These are phyloP conservation scores for Moniliella sp. DNA, from an alignment of 1,284 basidiomycete species.

Conservation along the genomic window DNA sequence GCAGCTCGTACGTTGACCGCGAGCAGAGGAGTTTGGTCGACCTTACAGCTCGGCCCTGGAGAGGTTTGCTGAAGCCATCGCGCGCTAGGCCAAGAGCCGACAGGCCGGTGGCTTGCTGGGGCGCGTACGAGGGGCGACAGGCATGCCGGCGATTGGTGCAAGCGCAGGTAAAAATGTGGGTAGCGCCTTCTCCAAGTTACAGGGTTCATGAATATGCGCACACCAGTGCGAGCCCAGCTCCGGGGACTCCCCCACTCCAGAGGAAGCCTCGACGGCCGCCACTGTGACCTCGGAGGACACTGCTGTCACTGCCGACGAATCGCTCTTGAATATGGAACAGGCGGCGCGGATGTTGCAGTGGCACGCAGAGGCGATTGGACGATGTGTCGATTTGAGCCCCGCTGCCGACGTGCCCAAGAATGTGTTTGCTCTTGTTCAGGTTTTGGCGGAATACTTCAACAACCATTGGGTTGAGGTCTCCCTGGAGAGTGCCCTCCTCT, in stretches of 20 bases:
- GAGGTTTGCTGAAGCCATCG: no score
- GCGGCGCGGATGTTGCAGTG: conserved; percentile 28
- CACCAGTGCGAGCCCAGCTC: no score
- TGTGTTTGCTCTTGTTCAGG: conserved; percentile 59
- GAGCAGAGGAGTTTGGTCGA: conserved; percentile 69
- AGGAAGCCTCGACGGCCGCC: no score
- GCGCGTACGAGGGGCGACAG: no score
- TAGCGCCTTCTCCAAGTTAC: no score
- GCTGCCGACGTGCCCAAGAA: conserved; percentile 48
- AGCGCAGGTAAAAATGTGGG: no score
- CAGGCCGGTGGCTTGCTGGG: no score
- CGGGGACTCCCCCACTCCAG: no score
- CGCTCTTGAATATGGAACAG: conserved; percentile 12
- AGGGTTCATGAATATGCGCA: no score
- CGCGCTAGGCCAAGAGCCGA: no score
- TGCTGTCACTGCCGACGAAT: conserved; percentile 1
- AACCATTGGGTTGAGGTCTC: conserved; percentile 71
- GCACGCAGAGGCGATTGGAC: conserved; percentile 31
- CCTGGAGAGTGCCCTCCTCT: conserved; percentile 57
- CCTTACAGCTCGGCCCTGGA: conserved; percentile 57
- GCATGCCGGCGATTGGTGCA: no score
- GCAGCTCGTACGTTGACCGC: conserved; percentile 68
- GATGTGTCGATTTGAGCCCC: conserved; percentile 26
- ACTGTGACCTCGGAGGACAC: background rate
- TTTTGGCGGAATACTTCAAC: conserved; percentile 69